Evolutionary conservation across 805 yeast genomes (phyloP).

Genomic region (Sporopachydermia lactativora): DNA sequence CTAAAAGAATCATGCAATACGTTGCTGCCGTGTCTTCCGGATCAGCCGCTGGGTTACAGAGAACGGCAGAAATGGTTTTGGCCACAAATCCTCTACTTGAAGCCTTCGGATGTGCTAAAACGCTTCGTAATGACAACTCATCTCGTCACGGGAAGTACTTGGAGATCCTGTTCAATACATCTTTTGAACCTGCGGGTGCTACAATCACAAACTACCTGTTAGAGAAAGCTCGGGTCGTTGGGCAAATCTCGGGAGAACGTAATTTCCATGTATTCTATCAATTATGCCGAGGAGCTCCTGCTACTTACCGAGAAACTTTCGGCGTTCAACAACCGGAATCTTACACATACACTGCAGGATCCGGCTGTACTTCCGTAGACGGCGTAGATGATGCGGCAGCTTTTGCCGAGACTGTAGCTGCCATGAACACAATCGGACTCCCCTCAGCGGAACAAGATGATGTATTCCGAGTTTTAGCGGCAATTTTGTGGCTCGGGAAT

Average conservation of each 20-base stretch:
- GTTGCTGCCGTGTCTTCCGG: constrained; percentile 80
- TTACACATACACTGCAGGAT: constrained; percentile 75
- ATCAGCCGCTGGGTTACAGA: constrained; percentile 50
- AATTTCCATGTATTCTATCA: constrained; percentile 97
- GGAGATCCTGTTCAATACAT: constrained; percentile 74
- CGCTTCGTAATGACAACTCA: constrained; percentile 77
- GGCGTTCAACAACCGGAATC: constrained; percentile 95
- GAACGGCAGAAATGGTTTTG: constrained; percentile 91
- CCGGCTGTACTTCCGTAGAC: constrained; percentile 75
- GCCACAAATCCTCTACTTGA: constrained; percentile 92
- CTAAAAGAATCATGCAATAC: constrained; percentile 95
- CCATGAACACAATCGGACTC: constrained; percentile 83
- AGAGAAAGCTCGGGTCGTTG: constrained; percentile 95
- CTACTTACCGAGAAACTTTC: constrained; percentile 62
- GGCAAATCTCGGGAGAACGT: constrained; percentile 83
- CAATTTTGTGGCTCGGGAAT: constrained; percentile 91
- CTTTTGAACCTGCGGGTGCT: constrained; percentile 85
- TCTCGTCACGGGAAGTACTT: constrained; percentile 90
- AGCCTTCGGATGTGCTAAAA: constrained; percentile 89
- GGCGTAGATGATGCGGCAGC: constrained; percentile 78
- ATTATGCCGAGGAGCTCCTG: constrained; percentile 82
- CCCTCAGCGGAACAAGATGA: constrained; percentile 75
- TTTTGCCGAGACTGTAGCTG: constrained; percentile 64
- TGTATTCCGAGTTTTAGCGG: constrained; percentile 72
- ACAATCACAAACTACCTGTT: constrained; percentile 88